Percentiles rank a stretch among this genome's conserved stretches.
Conservation (phyloP, 75 land plant genomes). For the Chamaecyparis obtusa region DNA sequence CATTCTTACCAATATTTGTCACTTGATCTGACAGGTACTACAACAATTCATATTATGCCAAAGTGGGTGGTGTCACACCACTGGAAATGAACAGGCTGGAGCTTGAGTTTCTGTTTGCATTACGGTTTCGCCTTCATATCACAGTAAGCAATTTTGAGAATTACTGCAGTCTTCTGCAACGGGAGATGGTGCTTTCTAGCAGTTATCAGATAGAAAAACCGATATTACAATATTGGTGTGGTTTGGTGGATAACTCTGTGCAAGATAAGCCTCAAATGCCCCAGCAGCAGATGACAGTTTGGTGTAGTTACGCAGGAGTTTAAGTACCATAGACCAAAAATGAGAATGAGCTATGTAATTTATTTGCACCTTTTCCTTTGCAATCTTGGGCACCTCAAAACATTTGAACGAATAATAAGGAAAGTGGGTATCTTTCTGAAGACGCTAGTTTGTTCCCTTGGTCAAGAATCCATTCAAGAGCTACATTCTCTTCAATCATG, state of each 20-base stretch:
- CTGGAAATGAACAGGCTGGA: conserved; percentile 35
- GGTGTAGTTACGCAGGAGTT: conserved; percentile 15
- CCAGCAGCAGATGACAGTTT: conserved; percentile 16
- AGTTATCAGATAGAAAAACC: conserved; percentile 12
- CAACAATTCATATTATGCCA: conserved; percentile 45
- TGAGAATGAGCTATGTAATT: not conserved
- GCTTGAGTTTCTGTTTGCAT: conserved; percentile 26
- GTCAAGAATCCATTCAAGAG: not conserved
- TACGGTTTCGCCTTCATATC: conserved; percentile 28
- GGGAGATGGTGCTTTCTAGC: conserved; percentile 18
- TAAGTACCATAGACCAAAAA: not conserved
- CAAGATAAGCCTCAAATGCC: not conserved
- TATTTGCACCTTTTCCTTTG: not conserved
- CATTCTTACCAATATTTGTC: conserved; percentile 4
- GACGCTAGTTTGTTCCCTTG: not conserved
- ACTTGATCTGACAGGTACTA: conserved; percentile 26
- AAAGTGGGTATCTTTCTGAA: not conserved
- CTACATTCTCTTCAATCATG: not conserved
- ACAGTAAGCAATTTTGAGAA: conserved; percentile 27
- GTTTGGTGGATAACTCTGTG: not conserved
- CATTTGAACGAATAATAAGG: not conserved
- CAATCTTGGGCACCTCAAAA: not conserved
- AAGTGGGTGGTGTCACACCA: conserved; percentile 33
- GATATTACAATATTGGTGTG: conserved; percentile 3
- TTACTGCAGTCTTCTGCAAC: conserved; percentile 29